Base-by-base conservation (phyloP, 345 rosid species). In the Angophora floribunda region DNA sequence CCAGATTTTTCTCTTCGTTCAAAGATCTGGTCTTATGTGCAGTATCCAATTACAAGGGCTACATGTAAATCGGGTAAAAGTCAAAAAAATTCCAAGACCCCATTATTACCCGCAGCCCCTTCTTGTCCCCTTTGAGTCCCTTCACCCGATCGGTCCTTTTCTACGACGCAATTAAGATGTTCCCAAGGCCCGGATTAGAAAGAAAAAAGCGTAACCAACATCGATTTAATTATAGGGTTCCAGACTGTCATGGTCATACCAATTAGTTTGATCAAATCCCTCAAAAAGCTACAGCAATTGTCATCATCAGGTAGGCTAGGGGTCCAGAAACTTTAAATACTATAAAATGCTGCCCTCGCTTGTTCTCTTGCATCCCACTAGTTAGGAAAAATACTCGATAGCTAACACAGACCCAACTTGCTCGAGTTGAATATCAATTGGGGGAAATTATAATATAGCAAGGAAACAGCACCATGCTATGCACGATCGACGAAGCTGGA, bases 391-490 rank as follows among this genome's bases (percentile, higher is more conserved):
- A 75, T 44, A 41, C 84, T 41, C 11, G 4, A 41, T 75, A 49
- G 84, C 84, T 44, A 75, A 59, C 32, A 51, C 28, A 55, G 9
- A 52, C 50, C 50, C 90, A 65, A 55, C 75, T 88, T 87, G 90
- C 85, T 86, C 86, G 79, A 67, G 41, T 78, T 59, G 32, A 53
- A 55, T 75, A 75, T 75, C 49, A 41, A 75, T 36, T 36, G 24
- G 75, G 88, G 24, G 75, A 87, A 79, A 75, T 75, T 75, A 87
- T 87, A n/a, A 28, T 65, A 67, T 57, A 65, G 89, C 51, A 30
- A 88, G 65, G 78, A 61, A 82, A 91, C 92, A 91, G 52, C n/a
- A 59, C 8, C 90, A 89, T 91, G 90, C 91, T 92, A 86, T 88
- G 92, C 94, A 89, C 92, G 88, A 85, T 89, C 88, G 41, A 9